Evolutionary conservation across 2,329 filamentous ascomycete species (phyloP), one percentile per base, ranked within the genome.

Genomic region (Arthrobotrys conoides): DNA sequence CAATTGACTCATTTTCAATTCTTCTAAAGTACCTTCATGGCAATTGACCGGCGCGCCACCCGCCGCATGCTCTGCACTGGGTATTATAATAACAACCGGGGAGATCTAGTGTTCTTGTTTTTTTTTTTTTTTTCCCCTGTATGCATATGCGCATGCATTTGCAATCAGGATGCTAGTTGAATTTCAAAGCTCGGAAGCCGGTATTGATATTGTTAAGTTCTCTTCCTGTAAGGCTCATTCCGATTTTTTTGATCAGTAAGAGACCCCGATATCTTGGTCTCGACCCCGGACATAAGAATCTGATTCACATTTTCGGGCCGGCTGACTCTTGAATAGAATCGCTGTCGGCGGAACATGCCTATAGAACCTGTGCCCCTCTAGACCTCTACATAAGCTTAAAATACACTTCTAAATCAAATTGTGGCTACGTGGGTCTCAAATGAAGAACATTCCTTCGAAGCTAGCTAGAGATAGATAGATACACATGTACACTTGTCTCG

Each of bases 241-340:
- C 18, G 9, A 20, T n/a, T 44, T 59, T n/a, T 73, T 20, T 73
- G 70, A 73, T 73, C 70, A 73, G 38, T 61, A 59, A 73, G 49
- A 48, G 20, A 51, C 61, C 49, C 59, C 61, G 69, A 67, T 59
- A 18, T 48, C 46, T 1, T 3, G 24, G 22, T 20, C 20, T 59
- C 20, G 38, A 44, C 38, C 14, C 16, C 70, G 61, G 70, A 73
- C 48, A 67, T 73, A 73, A 73, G 70, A 61, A 27, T 59, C 59
- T 30, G 59, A 49, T 67, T 67, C 57, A 61, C 61, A 20, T 48
- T 48, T 36, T 46, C 9, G n/a, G n/a, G n/a, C 9, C 8, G 44
- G n/a, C 44, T 46, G 44, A 20, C 44, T 46, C 16, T 18, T 9
- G 18, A 10, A 20, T 46, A 46, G n/a, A 20, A 10, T 72, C 38